Evolutionary conservation across 176 grass and related monocot genomes (phyloP).

Genomic region (Avena eriantha): DNA sequence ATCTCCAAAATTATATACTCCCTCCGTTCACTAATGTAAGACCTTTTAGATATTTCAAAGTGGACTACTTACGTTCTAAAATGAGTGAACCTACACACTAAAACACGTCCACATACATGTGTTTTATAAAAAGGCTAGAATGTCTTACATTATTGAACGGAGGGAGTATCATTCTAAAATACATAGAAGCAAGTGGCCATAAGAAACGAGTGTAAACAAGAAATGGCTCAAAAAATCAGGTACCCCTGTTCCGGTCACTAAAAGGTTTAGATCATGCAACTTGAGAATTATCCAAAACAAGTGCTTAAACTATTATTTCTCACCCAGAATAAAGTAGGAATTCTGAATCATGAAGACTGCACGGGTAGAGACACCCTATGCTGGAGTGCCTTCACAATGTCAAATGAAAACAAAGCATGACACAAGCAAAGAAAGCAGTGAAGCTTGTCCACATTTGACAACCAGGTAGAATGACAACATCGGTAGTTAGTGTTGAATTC

Average conservation of each 20-base stretch:
- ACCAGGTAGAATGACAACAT: background rate
- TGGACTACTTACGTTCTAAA: too few relatives aligned
- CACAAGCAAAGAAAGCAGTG: background rate
- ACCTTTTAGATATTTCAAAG: too few relatives aligned
- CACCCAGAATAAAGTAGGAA: background rate
- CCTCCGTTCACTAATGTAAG: too few relatives aligned
- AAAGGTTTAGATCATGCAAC: background rate
- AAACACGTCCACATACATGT: too few relatives aligned
- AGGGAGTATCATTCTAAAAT: too few relatives aligned
- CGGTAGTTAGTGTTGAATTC: background rate
- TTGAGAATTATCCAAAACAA: background rate
- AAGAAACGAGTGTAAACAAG: too few relatives aligned
- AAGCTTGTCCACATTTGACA: background rate
- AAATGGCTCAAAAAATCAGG: too few relatives aligned
- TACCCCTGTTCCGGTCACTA: background rate
- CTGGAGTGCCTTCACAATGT: background rate
- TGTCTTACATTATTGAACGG: too few relatives aligned
- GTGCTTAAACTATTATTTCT: background rate
- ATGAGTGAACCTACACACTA: too few relatives aligned
- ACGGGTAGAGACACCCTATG: background rate
- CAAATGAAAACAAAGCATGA: background rate
- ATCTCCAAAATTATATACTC: background rate
- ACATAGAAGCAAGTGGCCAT: too few relatives aligned
- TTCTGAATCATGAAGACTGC: background rate
- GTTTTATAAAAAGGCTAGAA: too few relatives aligned